Conservation (phyloP, 108 stramenopile species). For the Nitzschia sp. region DNA sequence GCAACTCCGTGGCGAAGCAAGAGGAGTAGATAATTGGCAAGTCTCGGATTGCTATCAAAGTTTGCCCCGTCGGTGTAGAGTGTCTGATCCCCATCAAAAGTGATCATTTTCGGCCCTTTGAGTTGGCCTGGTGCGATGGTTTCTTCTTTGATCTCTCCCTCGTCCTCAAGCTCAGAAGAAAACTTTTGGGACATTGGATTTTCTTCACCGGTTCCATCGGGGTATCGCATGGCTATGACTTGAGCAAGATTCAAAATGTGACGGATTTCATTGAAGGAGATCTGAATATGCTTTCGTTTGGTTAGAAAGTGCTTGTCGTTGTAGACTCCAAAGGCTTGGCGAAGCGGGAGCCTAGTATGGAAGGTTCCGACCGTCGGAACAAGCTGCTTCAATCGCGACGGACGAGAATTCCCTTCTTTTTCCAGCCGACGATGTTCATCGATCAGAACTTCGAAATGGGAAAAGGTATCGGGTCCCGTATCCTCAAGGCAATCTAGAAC, state of each 20-base stretch:
- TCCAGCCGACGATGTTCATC: conserved; percentile 78
- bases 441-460: conserved; percentile 88
- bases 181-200: conserved; percentile 2
- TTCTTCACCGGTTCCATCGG: conserved; percentile 1
- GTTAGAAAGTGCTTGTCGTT: conserved; percentile 85
- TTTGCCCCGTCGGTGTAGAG: conserved; percentile 89
- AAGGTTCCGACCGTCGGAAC: conserved; percentile 90
- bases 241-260: conserved; percentile 92
- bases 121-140: conserved; percentile 20
- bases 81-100: conserved; percentile 95
- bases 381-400: conserved; percentile 47
- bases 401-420: conserved; percentile 27
- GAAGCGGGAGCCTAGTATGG: conserved; percentile 81
- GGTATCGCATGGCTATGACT: conserved; percentile 77
- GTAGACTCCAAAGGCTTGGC: conserved; percentile 79
- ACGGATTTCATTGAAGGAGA: conserved; percentile 92
- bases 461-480: conserved; percentile 84
- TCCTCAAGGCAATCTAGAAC: conserved; percentile 84
- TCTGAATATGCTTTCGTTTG: conserved; percentile 77
- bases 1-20: conserved; percentile 75
- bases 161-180: not conserved
- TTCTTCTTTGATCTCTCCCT: conserved; percentile 1
- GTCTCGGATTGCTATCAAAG: conserved; percentile 82
- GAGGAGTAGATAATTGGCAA: conserved; percentile 75
- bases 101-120: conserved; percentile 78